Evolutionary conservation across 2,329 filamentous ascomycete species (phyloP).

Genomic region (Alternaria sp.): DNA sequence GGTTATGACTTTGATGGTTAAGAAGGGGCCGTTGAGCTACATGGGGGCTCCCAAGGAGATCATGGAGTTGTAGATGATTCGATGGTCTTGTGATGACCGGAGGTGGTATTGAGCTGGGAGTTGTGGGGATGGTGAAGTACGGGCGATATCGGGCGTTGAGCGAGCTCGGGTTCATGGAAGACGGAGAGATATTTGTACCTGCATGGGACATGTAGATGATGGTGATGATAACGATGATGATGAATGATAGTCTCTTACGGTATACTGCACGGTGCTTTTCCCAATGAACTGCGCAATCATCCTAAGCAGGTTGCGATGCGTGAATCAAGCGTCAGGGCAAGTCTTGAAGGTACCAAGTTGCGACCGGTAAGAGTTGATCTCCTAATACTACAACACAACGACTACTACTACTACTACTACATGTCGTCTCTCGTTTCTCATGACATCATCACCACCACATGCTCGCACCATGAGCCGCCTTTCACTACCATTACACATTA

Average conservation of each 20-base stretch:
- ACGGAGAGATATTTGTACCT: not conserved
- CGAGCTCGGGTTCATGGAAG: not conserved
- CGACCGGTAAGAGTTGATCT: not conserved
- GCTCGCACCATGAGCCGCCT: not conserved
- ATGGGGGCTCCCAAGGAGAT: conserved; percentile 45
- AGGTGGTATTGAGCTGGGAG: not conserved
- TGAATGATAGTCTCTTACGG: not conserved
- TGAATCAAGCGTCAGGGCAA: not conserved
- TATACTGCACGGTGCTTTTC: not conserved
- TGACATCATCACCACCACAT: not conserved
- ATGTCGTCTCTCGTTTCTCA: conserved; percentile 1
- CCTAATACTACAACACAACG: not conserved
- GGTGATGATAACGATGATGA: not conserved
- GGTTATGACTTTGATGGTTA: conserved; percentile 82
- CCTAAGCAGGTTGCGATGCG: not conserved
- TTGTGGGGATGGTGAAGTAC: not conserved
- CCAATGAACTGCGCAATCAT: not conserved
- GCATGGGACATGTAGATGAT: not conserved
- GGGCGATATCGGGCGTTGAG: not conserved
- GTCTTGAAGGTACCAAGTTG: not conserved
- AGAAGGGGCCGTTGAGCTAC: conserved; percentile 71
- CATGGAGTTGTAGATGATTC: conserved; percentile 26
- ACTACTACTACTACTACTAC: not conserved
- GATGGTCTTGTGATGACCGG: no score
- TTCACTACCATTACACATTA: not conserved